Conservation (phyloP, 257 asterid genomes). For the Petunia axillaris region DNA sequence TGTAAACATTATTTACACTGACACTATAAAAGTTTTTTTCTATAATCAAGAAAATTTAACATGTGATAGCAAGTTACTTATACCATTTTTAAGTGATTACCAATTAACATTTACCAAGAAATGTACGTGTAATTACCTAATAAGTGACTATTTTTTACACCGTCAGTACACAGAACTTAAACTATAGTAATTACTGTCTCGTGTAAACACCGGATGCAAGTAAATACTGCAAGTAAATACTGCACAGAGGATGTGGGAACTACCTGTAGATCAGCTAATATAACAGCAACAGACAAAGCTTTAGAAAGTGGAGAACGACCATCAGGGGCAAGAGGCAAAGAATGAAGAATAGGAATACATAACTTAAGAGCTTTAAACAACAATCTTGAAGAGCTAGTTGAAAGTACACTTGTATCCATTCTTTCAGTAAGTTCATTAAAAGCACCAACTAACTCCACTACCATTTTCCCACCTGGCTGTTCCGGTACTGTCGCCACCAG, state of each 20-base stretch:
- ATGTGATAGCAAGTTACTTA: too few species aligned
- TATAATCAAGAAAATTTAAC: too few species aligned
- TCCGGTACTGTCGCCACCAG: conserved; percentile 40
- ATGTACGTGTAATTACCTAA: too few species aligned
- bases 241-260: not conserved
- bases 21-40: too few species aligned
- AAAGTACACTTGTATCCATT: conserved; percentile 51
- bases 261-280: conserved; percentile 94
- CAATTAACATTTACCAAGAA: too few species aligned
- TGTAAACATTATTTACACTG: too few species aligned
- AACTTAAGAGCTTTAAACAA: conserved; percentile 80
- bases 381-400: conserved; percentile 68
- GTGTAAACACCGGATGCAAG: not conserved
- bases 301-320: conserved; percentile 80
- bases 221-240: not conserved
- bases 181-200: too few species aligned
- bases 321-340: conserved; percentile 63
- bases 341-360: conserved; percentile 74
- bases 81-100: too few species aligned
- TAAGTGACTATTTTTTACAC: too few species aligned
- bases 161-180: too few species aligned
- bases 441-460: conserved; percentile 86
- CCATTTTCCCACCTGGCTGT: conserved; percentile 97
- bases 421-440: conserved; percentile 85
- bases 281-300: conserved; percentile 76